A percentile compares a stretch with the other conserved stretches of the same genome.
These are phyloP conservation scores for Xylariaceae sp. DNA, from an alignment of 2,329 filamentous ascomycete species.

Conservation along the genomic window DNA sequence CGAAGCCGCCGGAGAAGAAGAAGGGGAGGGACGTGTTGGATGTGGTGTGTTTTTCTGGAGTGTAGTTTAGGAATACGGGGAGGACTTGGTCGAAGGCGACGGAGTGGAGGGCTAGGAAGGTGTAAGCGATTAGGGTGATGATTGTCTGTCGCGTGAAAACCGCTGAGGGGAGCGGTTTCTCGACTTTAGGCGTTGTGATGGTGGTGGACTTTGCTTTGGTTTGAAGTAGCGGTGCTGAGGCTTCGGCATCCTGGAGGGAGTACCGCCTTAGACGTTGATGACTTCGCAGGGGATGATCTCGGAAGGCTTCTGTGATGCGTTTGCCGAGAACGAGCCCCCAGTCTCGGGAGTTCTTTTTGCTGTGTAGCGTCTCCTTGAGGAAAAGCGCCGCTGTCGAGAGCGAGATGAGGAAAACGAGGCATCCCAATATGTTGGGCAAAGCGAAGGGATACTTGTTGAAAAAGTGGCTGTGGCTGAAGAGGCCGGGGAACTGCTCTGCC, in stretches of 20 bases:
- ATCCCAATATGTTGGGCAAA: constrained; percentile 77
- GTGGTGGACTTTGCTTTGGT: constrained; percentile 25
- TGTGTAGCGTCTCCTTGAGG: constrained; percentile 78
- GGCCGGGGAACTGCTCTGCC: constrained; percentile 63
- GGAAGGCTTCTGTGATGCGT: constrained; percentile 49
- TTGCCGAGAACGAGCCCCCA: constrained; percentile 72
- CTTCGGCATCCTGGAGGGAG: constrained; percentile 54
- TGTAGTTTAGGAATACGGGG: constrained; percentile 83
- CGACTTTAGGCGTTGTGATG: constrained; percentile 8
- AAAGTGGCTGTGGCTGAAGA: constrained; percentile 65
- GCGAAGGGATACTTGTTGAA: constrained; percentile 76
- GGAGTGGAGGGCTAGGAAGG: constrained; percentile 74
- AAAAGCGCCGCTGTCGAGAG: constrained; percentile 73
- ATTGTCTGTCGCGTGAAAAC: constrained; percentile 72
- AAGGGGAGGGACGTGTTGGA: constrained; percentile 66
- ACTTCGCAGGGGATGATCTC: constrained; percentile 16
- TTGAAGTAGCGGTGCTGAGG: constrained; percentile 52
- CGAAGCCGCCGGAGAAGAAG: constrained; percentile 80
- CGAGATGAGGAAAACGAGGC: constrained; percentile 72
- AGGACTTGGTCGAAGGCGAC: constrained; percentile 85
- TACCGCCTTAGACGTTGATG: constrained; percentile 36
- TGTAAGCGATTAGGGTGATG: constrained; percentile 74
- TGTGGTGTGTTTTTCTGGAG: constrained; percentile 52
- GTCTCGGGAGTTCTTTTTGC: constrained; percentile 64
- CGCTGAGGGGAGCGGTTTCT: constrained; percentile 19